A percentile compares a stretch with the other conserved stretches of the same genome.
Conservation (phyloP, 108 stramenopile genomes). For the Cyclotella baltica region DNA sequence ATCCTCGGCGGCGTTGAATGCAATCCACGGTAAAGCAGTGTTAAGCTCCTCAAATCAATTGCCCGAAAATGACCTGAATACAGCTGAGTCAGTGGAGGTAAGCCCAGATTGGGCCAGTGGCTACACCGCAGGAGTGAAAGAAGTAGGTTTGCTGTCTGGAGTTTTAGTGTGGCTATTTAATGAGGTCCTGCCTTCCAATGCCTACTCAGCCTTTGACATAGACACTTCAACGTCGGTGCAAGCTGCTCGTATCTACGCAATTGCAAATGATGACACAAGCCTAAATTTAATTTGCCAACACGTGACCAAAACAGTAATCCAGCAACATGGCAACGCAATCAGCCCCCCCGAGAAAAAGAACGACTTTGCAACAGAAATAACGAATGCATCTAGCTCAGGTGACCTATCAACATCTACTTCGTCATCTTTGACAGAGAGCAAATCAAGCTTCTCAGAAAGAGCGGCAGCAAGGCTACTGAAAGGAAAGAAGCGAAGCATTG, state of each 20-base stretch:
- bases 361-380: conserved; percentile 11
- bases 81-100: conserved; percentile 40
- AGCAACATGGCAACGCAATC: conserved; percentile 14
- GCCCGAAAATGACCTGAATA: conserved; percentile 11
- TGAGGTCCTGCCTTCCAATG: conserved; percentile 44
- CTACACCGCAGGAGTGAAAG: neutral
- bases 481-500: conserved; percentile 42
- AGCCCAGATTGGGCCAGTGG: conserved; percentile 11
- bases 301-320: conserved; percentile 45
- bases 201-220: conserved; percentile 56
- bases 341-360: conserved; percentile 12
- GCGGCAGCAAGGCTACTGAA: conserved; percentile 31
- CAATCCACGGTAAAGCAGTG: conserved; percentile 11
- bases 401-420: conserved; percentile 28
- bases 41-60: neutral
- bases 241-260: conserved; percentile 44
- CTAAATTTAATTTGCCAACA: conserved; percentile 67
- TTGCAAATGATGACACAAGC: conserved; percentile 55
- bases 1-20: conserved; percentile 23
- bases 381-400: conserved; percentile 15
- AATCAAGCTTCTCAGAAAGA: conserved; percentile 33
- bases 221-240: conserved; percentile 46
- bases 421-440: conserved; percentile 16
- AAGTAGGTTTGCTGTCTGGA: conserved; percentile 31
- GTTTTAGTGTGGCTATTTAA: conserved; percentile 49